A percentile compares a stretch with the other conserved stretches of the same genome.
These are phyloP conservation scores for Cynara cardunculus DNA, from an alignment of 129 eudicot genomes.

Conservation along the genomic window DNA sequence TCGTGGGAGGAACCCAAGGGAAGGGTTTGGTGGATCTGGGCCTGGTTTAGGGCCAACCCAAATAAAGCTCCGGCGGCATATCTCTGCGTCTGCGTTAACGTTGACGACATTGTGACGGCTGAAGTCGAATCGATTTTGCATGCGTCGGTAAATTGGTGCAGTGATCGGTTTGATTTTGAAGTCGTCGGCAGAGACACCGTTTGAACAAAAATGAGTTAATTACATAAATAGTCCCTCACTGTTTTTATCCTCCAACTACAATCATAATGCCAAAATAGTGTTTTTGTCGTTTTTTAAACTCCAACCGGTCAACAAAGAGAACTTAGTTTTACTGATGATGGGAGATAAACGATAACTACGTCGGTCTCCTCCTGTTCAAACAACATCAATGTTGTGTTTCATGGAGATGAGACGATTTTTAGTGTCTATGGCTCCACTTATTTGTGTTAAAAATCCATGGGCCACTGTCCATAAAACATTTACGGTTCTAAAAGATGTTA, in stretches of 20 bases:
- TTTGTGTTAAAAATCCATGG: no score
- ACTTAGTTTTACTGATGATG: no score
- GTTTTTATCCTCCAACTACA: neutral
- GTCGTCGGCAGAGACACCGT: conserved; percentile 23
- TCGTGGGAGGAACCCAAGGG: conserved; percentile 46
- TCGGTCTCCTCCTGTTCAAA: no score
- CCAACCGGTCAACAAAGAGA: no score
- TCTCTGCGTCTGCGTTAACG: conserved; percentile 63
- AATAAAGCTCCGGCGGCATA: conserved; percentile 90
- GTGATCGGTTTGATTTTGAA: conserved; percentile 20
- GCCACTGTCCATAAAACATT: no score
- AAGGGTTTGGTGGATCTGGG: conserved; percentile 74
- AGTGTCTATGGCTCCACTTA: no score
- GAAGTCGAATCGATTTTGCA: conserved; percentile 4
- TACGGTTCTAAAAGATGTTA: no score
- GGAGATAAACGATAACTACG: no score
- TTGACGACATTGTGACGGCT: conserved; percentile 36
- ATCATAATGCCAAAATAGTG: no score
- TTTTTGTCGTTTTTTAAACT: no score
- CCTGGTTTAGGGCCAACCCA: conserved; percentile 77
- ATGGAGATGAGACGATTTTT: no score
- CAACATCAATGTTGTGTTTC: no score
- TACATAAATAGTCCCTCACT: conserved; percentile 12
- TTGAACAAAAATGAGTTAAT: conserved; percentile 6
- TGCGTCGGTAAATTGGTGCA: conserved; percentile 5